Evolutionary conservation across 176 grass and related monocot species (phyloP), one percentile per base, ranked within the genome.

Genomic region (Phoenix roebelenii): DNA sequence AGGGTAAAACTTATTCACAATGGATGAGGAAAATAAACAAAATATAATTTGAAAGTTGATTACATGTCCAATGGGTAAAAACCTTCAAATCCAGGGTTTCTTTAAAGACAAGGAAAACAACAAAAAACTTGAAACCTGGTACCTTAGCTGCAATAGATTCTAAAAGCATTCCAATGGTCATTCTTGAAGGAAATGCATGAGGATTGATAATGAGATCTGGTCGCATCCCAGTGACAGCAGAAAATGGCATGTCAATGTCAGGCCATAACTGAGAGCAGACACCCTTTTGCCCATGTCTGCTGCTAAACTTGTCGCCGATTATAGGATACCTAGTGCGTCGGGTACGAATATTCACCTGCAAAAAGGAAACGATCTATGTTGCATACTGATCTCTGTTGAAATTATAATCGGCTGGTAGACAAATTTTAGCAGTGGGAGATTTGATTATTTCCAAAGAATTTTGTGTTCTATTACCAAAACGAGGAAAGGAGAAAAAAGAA

Each of bases 301-400:
- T 96, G 79, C 92, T 96, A 63, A 96, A 96, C 69, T 96, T 96
- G 78, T 96, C 92, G 66, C 92, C 92, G 53, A 96, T 96, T 72
- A 90, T 75, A 30, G 92, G 92, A 64, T 96, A 82, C 82, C 92
- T 83, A 18, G 76, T 78, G 76, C 85, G 81, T 14, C 92, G 83
- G 4, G 79, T 64, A 63, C 83, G 87, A 35, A 96, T 87, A 72
- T 86, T 96, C 26, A 80, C 91, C 91, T 90, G 77, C n/a, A 59
- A 78, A 59, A 55, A 59, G 16, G 25, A 57, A 71, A 65, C 16
- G 57, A 57, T 18, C 14, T 14, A 44, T 44, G 35, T 44, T 44
- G 35, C 35, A 44, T 10, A 44, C 35, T 44, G 35, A 44, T 44
- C 9, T 44, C 10, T 14, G 35, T 14, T 44, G 10, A 10, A 44